phyloP scores from a whole-genome alignment of 805 yeast species.

The Nakazawaea molendinolei region DNA sequence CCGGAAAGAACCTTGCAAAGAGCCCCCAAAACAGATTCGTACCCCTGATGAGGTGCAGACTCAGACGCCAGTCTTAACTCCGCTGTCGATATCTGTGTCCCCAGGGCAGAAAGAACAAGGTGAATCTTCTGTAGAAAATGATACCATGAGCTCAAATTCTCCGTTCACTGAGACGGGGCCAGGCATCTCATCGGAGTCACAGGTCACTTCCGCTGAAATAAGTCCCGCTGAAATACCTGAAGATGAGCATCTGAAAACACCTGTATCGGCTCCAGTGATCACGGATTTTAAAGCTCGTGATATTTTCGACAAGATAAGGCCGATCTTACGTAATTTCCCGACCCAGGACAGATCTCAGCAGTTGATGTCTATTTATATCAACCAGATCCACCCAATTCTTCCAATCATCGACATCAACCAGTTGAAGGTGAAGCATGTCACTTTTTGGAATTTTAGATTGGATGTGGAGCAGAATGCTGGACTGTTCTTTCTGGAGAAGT shows the following conservation, averaged over 20 bases:
- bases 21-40: no score
- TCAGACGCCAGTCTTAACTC: no score
- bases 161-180: no score
- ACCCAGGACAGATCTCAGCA: conserved; percentile 42
- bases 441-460: conserved; percentile 38
- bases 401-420: conserved; percentile 45
- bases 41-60: no score
- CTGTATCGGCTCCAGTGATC: conserved; percentile 11
- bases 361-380: conserved; percentile 38
- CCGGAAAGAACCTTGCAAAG: no score
- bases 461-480: conserved; percentile 17
- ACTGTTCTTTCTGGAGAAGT: conserved; percentile 15
- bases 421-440: conserved; percentile 39
- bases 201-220: no score
- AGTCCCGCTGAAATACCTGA: not conserved
- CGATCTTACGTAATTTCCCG: conserved; percentile 38
- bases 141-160: no score
- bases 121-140: no score
- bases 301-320: conserved; percentile 15
- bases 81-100: no score
- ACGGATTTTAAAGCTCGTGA: conserved; percentile 18
- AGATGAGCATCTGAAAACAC: conserved; percentile 1
- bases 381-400: conserved; percentile 47
- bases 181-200: no score
- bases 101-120: no score